These are phyloP conservation scores for Cryptosporidium muris DNA, from an alignment of 169 alveolate genomes.

Conservation along the genomic window DNA sequence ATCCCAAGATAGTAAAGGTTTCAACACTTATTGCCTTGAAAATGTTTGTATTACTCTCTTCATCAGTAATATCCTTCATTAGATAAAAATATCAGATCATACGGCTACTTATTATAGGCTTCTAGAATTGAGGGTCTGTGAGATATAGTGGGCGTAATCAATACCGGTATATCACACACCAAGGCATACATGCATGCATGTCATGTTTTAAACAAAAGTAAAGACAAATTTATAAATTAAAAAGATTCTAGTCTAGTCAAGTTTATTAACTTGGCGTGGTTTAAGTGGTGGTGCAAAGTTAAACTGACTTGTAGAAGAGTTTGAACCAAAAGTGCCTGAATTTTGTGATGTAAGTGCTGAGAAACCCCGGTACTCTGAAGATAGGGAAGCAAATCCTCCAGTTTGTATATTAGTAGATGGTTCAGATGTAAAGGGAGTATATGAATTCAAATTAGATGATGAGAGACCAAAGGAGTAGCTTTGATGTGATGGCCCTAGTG, in stretches of 20 bases:
- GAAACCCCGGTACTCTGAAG: slow-evolving; percentile 26
- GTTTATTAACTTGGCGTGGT: slow-evolving; percentile 67
- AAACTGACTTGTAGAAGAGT: slow-evolving; percentile 9
- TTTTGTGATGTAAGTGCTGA: slow-evolving; percentile 10
- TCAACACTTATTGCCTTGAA: slow-evolving; percentile 31
- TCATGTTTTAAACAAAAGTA: slow-evolving; percentile 1
- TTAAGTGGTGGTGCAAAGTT: slow-evolving; percentile 70
- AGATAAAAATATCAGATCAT: background rate
- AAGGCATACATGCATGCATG: slow-evolving; percentile 50
- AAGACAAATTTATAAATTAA: background rate
- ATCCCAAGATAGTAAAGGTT: slow-evolving; percentile 49
- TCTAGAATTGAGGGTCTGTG: background rate
- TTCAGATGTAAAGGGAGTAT: slow-evolving; percentile 15
- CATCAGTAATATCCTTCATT: slow-evolving; percentile 24
- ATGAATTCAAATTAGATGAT: background rate
- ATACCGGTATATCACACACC: background rate
- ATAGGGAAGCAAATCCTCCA: slow-evolving; percentile 36
- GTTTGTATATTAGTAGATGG: slow-evolving; percentile 6
- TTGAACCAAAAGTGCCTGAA: background rate
- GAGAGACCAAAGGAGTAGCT: background rate
- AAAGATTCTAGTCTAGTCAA: slow-evolving; percentile 14
- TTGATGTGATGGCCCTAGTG: background rate
- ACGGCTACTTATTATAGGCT: background rate
- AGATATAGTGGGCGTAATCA: background rate
- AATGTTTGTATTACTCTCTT: slow-evolving; percentile 10